Conservation (phyloP, 352 stramenopile species). For the Chrysophaeum taylorii region DNA sequence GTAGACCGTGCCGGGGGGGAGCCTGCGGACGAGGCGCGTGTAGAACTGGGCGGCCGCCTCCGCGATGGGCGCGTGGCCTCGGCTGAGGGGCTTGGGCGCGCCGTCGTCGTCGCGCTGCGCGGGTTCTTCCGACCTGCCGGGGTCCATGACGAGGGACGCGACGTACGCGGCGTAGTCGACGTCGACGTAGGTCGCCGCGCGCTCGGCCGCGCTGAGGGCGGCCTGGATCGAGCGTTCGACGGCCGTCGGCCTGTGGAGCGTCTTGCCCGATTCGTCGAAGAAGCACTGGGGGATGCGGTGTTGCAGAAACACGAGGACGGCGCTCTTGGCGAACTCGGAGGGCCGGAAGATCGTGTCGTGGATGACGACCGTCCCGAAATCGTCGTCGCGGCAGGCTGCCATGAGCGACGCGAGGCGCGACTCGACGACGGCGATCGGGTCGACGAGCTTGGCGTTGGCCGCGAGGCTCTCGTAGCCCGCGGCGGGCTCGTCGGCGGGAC, state of each 20-base stretch:
- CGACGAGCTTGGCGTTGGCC: not conserved
- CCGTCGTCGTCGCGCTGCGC: too few species aligned
- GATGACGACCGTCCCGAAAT: not conserved
- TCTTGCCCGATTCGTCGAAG: not conserved
- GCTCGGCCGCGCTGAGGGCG: not conserved
- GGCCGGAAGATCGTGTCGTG: not conserved
- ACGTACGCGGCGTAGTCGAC: not conserved
- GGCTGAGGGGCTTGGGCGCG: too few species aligned
- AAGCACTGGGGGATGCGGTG: not conserved
- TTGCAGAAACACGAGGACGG: conserved; percentile 2
- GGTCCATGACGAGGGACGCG: too few species aligned
- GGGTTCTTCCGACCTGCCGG: too few species aligned
- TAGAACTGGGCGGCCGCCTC: not conserved
- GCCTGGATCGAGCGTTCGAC: not conserved
- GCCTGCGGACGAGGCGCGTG: not conserved
- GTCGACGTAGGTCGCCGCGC: conserved; percentile 6
- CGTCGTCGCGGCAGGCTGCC: not conserved
- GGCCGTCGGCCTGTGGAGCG: not conserved
- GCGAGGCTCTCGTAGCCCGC: conserved; percentile 3
- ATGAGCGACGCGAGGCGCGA: not conserved
- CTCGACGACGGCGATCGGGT: not conserved
- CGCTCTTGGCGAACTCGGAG: not conserved
- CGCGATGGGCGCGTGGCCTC: not conserved
- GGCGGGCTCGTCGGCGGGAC: not conserved
- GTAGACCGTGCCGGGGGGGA: not conserved